phyloP scores from a whole-genome alignment of 345 rosid genomes.

The Gossypium mustelinum region DNA sequence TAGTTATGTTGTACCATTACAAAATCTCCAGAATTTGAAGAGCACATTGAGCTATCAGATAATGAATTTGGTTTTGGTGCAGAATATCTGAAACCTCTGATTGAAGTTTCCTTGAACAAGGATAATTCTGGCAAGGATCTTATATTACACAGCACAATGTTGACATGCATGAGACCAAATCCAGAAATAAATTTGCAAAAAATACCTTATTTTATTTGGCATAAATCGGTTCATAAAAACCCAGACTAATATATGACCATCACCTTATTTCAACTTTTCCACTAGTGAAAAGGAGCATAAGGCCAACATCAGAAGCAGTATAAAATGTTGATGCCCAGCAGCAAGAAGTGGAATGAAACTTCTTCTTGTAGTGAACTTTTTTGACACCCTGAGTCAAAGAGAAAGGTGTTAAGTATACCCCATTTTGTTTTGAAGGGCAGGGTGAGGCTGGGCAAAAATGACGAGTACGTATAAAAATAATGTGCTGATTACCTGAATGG shows the following conservation, averaged over 20 bases:
- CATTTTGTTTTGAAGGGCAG: not conserved
- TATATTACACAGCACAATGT: slow-evolving; percentile 9
- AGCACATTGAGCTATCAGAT: slow-evolving; percentile 49
- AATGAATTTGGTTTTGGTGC: slow-evolving; percentile 41
- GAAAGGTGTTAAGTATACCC: not conserved
- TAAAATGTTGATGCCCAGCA: slow-evolving; percentile 79
- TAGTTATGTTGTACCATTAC: slow-evolving; percentile 49
- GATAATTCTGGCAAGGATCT: slow-evolving; percentile 82
- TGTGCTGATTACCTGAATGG: slow-evolving; percentile 53
- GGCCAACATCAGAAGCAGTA: slow-evolving; percentile 57
- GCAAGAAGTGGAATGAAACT: slow-evolving; percentile 59
- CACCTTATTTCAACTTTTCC: slow-evolving; percentile 87
- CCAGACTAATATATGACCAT: not conserved
- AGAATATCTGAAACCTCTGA: slow-evolving; percentile 58
- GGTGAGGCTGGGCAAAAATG: not conserved
- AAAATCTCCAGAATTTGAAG: slow-evolving; percentile 69
- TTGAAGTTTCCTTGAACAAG: slow-evolving; percentile 53
- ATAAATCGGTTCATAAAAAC: not conserved
- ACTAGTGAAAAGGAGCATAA: slow-evolving; percentile 54
- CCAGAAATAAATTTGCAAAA: slow-evolving; percentile 2
- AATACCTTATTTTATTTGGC: not conserved
- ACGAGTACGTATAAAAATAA: not conserved
- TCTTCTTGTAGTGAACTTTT: slow-evolving; percentile 80
- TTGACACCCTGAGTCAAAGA: slow-evolving; percentile 55
- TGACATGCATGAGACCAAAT: not conserved